A percentile compares a stretch with the other conserved stretches of the same genome.
Evolutionary conservation across 2,329 filamentous ascomycete species (phyloP).

Genomic region (Dendrostoma leiphaemia): DNA sequence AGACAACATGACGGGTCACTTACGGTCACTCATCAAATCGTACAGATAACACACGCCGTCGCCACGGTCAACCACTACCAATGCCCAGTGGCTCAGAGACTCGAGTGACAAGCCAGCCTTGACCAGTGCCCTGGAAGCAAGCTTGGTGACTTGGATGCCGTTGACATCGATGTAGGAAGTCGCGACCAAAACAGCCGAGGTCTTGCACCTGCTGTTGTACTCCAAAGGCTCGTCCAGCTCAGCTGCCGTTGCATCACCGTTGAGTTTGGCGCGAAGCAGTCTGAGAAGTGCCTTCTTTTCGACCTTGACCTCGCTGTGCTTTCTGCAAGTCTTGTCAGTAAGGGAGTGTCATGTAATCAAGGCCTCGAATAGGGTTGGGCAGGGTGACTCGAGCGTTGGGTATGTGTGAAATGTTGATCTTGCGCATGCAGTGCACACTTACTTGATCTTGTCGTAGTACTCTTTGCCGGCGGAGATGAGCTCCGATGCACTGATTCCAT

Average conservation of each 20-base stretch:
- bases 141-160: slow-evolving; percentile 15
- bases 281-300: slow-evolving; percentile 18
- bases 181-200: slow-evolving; percentile 12
- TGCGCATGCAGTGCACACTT: neutral
- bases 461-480: slow-evolving; percentile 16
- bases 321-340: slow-evolving; percentile 12
- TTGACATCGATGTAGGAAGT: slow-evolving; percentile 18
- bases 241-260: slow-evolving; percentile 11
- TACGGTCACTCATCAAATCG: slow-evolving; percentile 13
- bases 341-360: neutral
- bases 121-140: slow-evolving; percentile 15
- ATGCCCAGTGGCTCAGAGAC: slow-evolving; percentile 17
- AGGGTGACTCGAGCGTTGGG: neutral
- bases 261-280: slow-evolving; percentile 15
- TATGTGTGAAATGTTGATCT: neutral
- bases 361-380: too few species aligned
- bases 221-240: slow-evolving; percentile 15
- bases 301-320: slow-evolving; percentile 17
- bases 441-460: slow-evolving; percentile 18
- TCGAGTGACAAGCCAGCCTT: slow-evolving; percentile 18
- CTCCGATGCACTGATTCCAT: slow-evolving; percentile 14
- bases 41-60: slow-evolving; percentile 12
- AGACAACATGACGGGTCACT: neutral
- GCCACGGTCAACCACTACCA: slow-evolving; percentile 16
- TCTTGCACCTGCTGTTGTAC: slow-evolving; percentile 15